Base-by-base conservation (phyloP, 2,329 filamentous ascomycete species). In the Aurifilum marmelostoma region DNA sequence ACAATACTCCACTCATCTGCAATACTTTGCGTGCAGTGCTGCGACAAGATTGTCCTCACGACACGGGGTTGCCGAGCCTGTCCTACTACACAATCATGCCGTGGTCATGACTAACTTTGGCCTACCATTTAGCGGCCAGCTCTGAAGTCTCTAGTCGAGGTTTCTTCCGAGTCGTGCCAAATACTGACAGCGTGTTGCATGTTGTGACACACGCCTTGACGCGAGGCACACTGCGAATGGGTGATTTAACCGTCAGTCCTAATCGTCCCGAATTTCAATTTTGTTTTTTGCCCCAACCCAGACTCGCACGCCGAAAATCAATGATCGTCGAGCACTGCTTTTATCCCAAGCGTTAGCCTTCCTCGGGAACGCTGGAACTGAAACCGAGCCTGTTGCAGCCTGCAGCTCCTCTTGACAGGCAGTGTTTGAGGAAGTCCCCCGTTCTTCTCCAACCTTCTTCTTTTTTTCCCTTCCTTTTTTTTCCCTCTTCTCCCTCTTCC, bases 381-480 rank as follows among this genome's bases (percentile, higher is more conserved):
- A 69, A 69, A 69, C 68, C 52, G 54, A 50, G 65, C 65, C 54
- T 65, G 68, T 69, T 64, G 65, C 68, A 69, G 65, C 60, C 65
- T 65, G 41, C 50, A 61, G 37, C 43, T 61, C 37, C 43, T 54
- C 65, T 66, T 43, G 69, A 69, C 69, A 60, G 60, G 63, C 27
- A 50, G 67, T 34, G 69, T 69, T 70, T 69, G 56, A 69, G 69
- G 69, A 67, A 39, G 54, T 43, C 37, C 63, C 50, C 52, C 27
- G n/a, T 50, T 11, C 37, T 67, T 47, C 50, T 47, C 56, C 27
- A 32, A 4, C 11, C 3, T 47, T 21, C 11, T 21, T n/a, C n/a
- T 1, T 21, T 21, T 47, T 14, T 47, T 21, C 41, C 21, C 21
- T 47, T 6, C 4, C 4, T 34, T 8, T 47, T 9, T 2, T 47